Base-by-base conservation (phyloP, 306 rosid genomes). In the Ammopiptanthus mongolicus region DNA sequence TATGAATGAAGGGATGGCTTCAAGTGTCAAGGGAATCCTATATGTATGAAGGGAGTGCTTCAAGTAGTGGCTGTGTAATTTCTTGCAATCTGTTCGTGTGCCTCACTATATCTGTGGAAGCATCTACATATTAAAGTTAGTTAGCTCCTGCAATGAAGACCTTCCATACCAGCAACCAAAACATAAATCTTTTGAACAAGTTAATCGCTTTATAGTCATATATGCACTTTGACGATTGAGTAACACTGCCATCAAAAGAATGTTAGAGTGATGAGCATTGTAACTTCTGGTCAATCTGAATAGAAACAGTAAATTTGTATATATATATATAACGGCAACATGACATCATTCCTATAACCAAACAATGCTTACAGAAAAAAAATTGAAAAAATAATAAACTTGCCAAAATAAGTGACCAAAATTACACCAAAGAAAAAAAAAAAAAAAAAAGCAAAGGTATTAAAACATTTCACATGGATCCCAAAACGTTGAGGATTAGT, bases 301-400 rank as follows among this genome's bases (percentile, higher is more conserved):
- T 34, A 21, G 44, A 59, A 71, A 65, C 23, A 58, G 74, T 39
- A 65, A 42, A 65, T 5, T 75, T 58, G 3, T 25, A 25, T 23
- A 23, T 23, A 23, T 75, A 59, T 65, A 58, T 52, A 41, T 66
- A 81, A 69, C 13, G 55, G 63, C 56, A 81, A 72, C 70, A 72
- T 58, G 55, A 68, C 48, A 68, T 46, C 59, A 73, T 37, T 71
- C 81, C 85, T 77, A 73, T 68, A 41, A 80, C 42, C 74, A 80
- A 73, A 77, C 81, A 80, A 77, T 57, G 76, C 60, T 65, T 62
- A 15, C 48, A 37, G 41, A 8, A 37, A 65, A 37, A 18, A 36
- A 31, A 25, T 3, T 8, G 23, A 9, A 77, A 6, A 68, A 23
- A 53, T 14, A 76, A 69, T 8, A 53, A 69, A 29, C 48, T 53